Evolutionary conservation across 805 yeast species (phyloP).

Genomic region (Yarrowia deformans): DNA sequence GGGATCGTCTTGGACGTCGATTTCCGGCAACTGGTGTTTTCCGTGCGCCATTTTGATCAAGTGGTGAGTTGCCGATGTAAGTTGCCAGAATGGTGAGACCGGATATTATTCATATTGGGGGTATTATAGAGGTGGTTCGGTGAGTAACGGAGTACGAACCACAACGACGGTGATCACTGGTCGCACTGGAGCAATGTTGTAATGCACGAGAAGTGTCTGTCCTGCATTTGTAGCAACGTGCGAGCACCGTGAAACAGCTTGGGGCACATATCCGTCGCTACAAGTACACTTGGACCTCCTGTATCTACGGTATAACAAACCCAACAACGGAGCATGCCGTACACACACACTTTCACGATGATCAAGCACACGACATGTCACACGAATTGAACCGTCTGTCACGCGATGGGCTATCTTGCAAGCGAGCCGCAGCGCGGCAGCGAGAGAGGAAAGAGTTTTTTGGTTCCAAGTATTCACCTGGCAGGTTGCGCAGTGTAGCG

Average conservation of each 20-base stretch:
- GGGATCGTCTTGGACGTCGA: not conserved
- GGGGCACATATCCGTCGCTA: too few relatives aligned
- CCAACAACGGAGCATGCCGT: too few relatives aligned
- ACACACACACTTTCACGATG: not conserved
- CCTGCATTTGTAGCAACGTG: too few relatives aligned
- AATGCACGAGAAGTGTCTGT: too few relatives aligned
- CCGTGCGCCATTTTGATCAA: not conserved
- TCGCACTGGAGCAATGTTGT: too few relatives aligned
- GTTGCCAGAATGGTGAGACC: too few relatives aligned
- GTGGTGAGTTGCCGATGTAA: not conserved
- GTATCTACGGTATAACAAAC: too few relatives aligned
- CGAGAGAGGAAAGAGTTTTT: not conserved
- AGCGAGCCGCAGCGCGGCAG: slow-evolving; percentile 4
- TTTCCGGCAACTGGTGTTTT: not conserved
- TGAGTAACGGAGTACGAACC: too few relatives aligned
- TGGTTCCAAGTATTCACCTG: not conserved
- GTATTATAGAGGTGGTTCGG: too few relatives aligned
- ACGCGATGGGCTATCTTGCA: not conserved
- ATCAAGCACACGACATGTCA: slow-evolving; percentile 31
- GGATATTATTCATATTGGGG: not conserved
- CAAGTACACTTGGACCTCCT: too few relatives aligned
- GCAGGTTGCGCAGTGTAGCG: not conserved
- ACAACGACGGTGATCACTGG: too few relatives aligned
- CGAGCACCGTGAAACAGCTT: too few relatives aligned
- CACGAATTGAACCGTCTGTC: slow-evolving; percentile 25